phyloP scores from a whole-genome alignment of 768 basidiomycete genomes.

The Leccinum truebloodii region DNA sequence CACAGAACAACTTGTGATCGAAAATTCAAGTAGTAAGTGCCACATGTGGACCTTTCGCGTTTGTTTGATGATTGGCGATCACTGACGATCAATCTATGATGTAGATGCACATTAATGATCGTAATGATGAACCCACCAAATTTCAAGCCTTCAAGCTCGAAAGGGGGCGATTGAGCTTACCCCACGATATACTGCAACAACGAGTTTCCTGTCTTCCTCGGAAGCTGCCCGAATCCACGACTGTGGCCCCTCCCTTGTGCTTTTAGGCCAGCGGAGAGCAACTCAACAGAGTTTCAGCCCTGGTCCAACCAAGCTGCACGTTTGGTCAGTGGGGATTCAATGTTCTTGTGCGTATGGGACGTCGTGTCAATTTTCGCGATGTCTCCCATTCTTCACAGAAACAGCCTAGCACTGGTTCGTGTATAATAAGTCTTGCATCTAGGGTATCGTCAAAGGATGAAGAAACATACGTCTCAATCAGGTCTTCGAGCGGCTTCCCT shows the following conservation, averaged over 20 bases:
- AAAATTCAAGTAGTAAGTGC: neutral
- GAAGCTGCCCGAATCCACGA: neutral
- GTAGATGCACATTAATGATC: neutral
- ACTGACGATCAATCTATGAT: conserved; percentile 4
- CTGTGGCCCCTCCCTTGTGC: neutral
- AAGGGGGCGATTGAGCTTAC: no score
- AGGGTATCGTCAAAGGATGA: neutral
- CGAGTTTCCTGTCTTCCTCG: neutral
- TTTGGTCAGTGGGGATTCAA: neutral
- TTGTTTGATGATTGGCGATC: neutral
- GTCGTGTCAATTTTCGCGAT: neutral
- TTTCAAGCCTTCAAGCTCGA: neutral
- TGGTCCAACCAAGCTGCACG: neutral
- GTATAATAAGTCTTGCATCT: neutral
- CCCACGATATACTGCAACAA: no score
- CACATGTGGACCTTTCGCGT: neutral
- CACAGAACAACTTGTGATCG: neutral
- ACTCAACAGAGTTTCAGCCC: neutral
- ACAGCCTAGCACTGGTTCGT: neutral
- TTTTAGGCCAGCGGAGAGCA: neutral
- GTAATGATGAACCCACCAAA: neutral
- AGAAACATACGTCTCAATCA: neutral
- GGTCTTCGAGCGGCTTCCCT: neutral
- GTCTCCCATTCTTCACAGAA: neutral
- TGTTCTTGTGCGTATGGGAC: neutral